Evolutionary conservation across 1,139 yeast genomes (phyloP).

Genomic region (Sugiyamaella pinicola): DNA sequence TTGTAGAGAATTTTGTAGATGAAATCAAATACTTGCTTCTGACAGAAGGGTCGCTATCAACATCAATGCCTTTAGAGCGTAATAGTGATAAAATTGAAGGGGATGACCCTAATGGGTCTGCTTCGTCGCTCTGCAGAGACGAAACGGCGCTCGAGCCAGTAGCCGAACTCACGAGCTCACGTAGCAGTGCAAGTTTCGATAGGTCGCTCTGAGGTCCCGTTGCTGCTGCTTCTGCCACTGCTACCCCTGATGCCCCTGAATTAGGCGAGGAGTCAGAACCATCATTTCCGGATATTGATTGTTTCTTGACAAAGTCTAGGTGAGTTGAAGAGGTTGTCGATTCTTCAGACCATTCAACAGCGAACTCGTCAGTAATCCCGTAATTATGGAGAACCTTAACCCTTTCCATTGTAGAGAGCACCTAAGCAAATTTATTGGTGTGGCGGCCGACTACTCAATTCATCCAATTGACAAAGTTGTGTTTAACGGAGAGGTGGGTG

Average conservation of each 20-base stretch:
- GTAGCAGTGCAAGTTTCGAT: slow-evolving; percentile 35
- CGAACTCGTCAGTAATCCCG: slow-evolving; percentile 37
- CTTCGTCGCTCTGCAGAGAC: slow-evolving; percentile 39
- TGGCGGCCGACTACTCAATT: too few species aligned
- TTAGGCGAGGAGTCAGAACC: too few species aligned
- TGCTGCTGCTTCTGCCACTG: too few species aligned
- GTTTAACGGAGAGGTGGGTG: too few species aligned
- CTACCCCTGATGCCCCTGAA: too few species aligned
- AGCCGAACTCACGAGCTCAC: slow-evolving; percentile 32
- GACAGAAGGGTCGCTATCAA: slow-evolving; percentile 31
- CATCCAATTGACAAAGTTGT: too few species aligned
- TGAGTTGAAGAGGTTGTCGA: slow-evolving; percentile 17
- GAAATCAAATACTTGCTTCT: slow-evolving; percentile 62
- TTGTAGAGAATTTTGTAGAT: slow-evolving; percentile 72
- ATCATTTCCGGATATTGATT: slow-evolving; percentile 1
- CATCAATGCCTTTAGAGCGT: slow-evolving; percentile 38
- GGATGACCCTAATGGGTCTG: slow-evolving; percentile 45
- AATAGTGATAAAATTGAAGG: slow-evolving; percentile 39
- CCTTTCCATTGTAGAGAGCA: slow-evolving; percentile 9
- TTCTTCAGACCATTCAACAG: slow-evolving; percentile 36
- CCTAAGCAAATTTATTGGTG: too few species aligned
- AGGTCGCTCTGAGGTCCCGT: slow-evolving; percentile 23
- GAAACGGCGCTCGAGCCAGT: slow-evolving; percentile 28
- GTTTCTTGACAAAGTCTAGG: slow-evolving; percentile 9
- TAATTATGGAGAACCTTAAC: slow-evolving; percentile 30